Evolutionary conservation across 768 basidiomycete species (phyloP), one percentile per base, ranked within the genome.

Genomic region (Amylocystis lapponica): DNA sequence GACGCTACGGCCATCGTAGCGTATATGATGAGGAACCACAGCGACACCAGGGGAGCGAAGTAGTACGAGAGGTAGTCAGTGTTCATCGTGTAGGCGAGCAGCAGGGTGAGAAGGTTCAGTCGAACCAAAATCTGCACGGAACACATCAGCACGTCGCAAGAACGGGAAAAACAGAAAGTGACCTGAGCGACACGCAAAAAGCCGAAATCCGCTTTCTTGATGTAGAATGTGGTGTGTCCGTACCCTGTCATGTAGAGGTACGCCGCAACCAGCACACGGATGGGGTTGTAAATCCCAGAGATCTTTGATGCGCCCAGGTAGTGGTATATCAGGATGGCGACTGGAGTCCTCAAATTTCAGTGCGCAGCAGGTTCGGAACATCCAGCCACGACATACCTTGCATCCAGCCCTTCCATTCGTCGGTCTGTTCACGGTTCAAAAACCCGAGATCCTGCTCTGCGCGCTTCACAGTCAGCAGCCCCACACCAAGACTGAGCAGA

Each of bases 341-440:
- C 90, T 93, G 47, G 39, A 21, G 55, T 37, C 43, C 14, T 16
- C 9, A 16, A 6, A 5, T 42, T 36, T 29, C 21, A 36, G 38
- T 26, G 10, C 14, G 16, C 10, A n/a, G 30, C 5, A 36, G 20
- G 22, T 2, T 31, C 19, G 20, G 20, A 11, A 38, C 23, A 32
- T 27, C 33, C 39, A 21, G 16, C 5, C 26, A 38, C 19, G 17
- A 62, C 84, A 43, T 56, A 90, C 90, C 72, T 70, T 96, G 92
- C 92, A 96, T 96, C 92, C 92, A 96, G 3, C 92, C 92, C 63
- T 95, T 95, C 92, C 92, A 96, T 64, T 96, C 92, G 52, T 96
- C 90, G 1, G 91, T 95, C 62, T 95, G 90, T 38, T 93, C 88
- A 45, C 92, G 75, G 56, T 91, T 94, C 53, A 96, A 67, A 64